Evolutionary conservation across 805 yeast genomes (phyloP).

Genomic region (Sugiyamaella smithiae): DNA sequence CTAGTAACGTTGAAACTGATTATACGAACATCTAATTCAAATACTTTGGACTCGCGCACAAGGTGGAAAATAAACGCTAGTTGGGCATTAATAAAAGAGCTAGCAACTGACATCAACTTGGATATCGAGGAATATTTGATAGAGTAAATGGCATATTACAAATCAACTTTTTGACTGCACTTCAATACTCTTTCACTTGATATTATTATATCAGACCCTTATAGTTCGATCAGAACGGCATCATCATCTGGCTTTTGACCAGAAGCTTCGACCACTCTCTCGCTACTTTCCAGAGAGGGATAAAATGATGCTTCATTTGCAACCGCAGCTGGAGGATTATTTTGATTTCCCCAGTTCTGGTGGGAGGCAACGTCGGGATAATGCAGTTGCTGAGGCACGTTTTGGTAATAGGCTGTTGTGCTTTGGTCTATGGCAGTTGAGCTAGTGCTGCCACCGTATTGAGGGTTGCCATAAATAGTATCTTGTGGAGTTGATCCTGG

Average conservation of each 20-base stretch:
- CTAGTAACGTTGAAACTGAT: constrained; percentile 51
- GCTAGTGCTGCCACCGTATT: too few relatives aligned
- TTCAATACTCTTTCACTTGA: not conserved
- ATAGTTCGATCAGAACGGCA: constrained; percentile 26
- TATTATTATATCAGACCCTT: not conserved
- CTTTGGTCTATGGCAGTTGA: too few relatives aligned
- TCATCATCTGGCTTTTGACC: constrained; percentile 19
- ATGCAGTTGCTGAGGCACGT: too few relatives aligned
- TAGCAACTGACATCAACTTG: constrained; percentile 64
- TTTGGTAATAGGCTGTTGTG: too few relatives aligned
- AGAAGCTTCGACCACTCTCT: not conserved
- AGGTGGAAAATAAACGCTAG: constrained; percentile 77
- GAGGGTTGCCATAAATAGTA: too few relatives aligned
- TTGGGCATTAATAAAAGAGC: constrained; percentile 58
- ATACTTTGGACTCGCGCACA: constrained; percentile 61
- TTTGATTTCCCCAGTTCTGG: too few relatives aligned
- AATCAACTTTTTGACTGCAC: not conserved
- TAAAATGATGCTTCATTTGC: too few relatives aligned
- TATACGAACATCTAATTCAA: constrained; percentile 42
- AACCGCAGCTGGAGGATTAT: too few relatives aligned
- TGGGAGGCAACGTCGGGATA: too few relatives aligned
- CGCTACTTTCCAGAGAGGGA: not conserved
- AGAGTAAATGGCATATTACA: constrained; percentile 36
- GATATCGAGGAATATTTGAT: constrained; percentile 61
- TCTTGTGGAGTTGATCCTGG: too few relatives aligned